phyloP scores from a whole-genome alignment of 495 filamentous ascomycete species.

The Tuber calosporum region DNA sequence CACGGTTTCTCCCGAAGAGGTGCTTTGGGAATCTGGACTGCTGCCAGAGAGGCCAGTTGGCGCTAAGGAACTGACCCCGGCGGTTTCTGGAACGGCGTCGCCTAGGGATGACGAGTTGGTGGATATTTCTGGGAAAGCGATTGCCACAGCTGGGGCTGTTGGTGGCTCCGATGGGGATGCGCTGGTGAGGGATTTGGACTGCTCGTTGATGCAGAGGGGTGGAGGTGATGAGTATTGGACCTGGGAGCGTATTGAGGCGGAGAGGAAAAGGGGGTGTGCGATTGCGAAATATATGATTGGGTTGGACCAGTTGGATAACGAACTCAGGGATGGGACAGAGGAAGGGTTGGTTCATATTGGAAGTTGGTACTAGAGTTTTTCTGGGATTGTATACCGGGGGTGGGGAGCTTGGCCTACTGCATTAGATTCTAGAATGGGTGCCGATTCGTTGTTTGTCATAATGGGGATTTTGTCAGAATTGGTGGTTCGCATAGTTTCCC shows the following conservation, averaged over 20 bases:
- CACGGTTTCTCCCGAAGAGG: constrained; percentile 73
- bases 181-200: constrained; percentile 49
- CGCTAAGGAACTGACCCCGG: constrained; percentile 36
- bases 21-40: constrained; percentile 61
- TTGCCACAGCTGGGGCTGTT: constrained; percentile 61
- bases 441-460: neutral
- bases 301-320: constrained; percentile 48
- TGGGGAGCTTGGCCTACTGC: neutral
- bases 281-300: constrained; percentile 50
- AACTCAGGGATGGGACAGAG: constrained; percentile 44
- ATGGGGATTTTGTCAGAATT: neutral
- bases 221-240: constrained; percentile 47
- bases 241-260: constrained; percentile 53
- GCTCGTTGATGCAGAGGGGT: constrained; percentile 38
- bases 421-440: neutral
- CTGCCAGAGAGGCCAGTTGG: constrained; percentile 51
- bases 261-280: constrained; percentile 51
- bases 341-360: constrained; percentile 43
- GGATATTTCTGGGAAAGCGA: constrained; percentile 78
- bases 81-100: constrained; percentile 19
- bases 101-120: constrained; percentile 47
- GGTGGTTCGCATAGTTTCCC: neutral
- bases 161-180: constrained; percentile 61
- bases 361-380: constrained; percentile 23
- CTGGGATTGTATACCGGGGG: neutral